Evolutionary conservation across 2,329 filamentous ascomycete species (phyloP), one percentile per base, ranked within the genome.

Genomic region (Rosellinia necatrix): DNA sequence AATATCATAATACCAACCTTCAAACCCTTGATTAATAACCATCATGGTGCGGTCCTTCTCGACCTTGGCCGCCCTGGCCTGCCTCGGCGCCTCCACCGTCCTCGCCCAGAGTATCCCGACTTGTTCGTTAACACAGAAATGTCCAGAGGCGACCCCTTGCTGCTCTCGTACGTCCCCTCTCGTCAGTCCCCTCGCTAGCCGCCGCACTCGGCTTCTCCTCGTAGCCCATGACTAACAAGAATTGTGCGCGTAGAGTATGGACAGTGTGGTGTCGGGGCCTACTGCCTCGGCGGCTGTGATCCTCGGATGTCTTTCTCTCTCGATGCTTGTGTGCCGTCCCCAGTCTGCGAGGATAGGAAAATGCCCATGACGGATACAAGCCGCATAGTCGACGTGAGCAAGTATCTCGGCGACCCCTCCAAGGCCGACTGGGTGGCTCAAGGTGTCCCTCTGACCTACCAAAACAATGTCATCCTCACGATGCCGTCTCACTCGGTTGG

Each of bases 241-340:
- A 25, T 15, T 13, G 10, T n/a, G 38, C 52, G 37, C 65, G 47
- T 68, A 96, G 91, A 94, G 75, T 97, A 97, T 75, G 91, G 91
- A 67, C 81, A 93, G 74, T 97, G 94, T 70, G 94, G 93, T 77
- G 86, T 92, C 53, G 94, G 94, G 68, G 94, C 92, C 53, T 97
- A 90, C 82, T 99, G 94, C 70, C 84, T 99, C 17, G 94, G 94
- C 67, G 94, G 94, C 61, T 99, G 94, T 78, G 93, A 97, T 71
- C 90, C 92, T 27, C 83, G 86, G 70, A 88, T 87, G 76, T 97
- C 93, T 43, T 89, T 87, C 78, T 84, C 84, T 10, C 81, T 97
- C 66, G 86, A 96, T 64, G 87, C 93, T 2, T 99, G 94, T 74
- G 86, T 90, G 6, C 91, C 94, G 13, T 88, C 82, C 54, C 93